Evolutionary conservation across 208 protist genomes (phyloP).

Genomic region (Trypanosoma avium): DNA sequence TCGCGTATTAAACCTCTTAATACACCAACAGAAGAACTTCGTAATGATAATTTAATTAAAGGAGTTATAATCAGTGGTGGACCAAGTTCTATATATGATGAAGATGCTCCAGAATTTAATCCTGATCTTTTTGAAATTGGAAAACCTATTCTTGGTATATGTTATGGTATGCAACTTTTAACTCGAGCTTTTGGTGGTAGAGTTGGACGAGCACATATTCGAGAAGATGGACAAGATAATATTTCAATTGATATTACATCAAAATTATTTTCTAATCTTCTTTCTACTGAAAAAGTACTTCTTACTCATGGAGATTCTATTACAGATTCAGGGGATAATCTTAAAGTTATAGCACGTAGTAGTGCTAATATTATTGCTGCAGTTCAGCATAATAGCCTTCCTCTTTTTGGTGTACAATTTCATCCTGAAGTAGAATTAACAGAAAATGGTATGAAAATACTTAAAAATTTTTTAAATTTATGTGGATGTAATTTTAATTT

Average conservation of each 20-base stretch:
- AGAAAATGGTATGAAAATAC: conserved; percentile 90
- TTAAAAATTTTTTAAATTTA: conserved; percentile 94
- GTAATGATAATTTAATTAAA: conserved; percentile 53
- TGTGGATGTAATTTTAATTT: conserved; percentile 79
- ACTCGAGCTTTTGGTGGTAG: conserved; percentile 79
- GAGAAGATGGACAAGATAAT: conserved; percentile 95
- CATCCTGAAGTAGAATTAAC: conserved; percentile 98
- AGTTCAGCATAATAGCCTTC: conserved; percentile 60
- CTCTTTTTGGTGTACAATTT: conserved; percentile 96
- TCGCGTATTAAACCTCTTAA: conserved; percentile 90
- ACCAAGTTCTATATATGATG: conserved; percentile 88
- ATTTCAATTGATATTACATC: conserved; percentile 66
- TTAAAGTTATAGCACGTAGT: conserved; percentile 68
- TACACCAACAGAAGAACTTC: conserved; percentile 48
- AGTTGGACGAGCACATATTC: conserved; percentile 80
- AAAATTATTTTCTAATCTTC: conserved; percentile 68
- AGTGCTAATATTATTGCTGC: conserved; percentile 79
- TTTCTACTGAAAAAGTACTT: conserved; percentile 68
- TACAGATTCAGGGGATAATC: conserved; percentile 31
- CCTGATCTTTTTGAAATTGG: conserved; percentile 66
- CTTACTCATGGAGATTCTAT: conserved; percentile 96
- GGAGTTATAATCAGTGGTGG: conserved; percentile 97
- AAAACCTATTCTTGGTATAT: conserved; percentile 96
- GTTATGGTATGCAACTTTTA: conserved; percentile 98
- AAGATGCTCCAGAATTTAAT: conserved; percentile 86